Evolutionary conservation across 805 yeast genomes (phyloP), one percentile per base, ranked within the genome.

Genomic region (Wickerhamiella azyma): DNA sequence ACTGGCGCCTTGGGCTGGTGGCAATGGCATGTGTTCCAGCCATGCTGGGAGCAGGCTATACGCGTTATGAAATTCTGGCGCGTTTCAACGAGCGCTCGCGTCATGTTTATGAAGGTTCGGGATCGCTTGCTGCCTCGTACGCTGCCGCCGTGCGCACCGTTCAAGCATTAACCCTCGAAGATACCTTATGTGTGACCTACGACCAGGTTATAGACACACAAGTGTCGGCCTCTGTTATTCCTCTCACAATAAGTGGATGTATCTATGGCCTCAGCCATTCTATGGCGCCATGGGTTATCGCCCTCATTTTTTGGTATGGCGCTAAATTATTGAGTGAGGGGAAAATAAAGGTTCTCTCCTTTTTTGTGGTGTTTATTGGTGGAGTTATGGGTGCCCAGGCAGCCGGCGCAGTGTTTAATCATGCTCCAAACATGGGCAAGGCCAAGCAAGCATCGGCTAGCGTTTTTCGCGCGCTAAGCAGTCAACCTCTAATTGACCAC

Each of bases 241-340:
- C 63, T 1, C 50, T 55, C 9, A 11, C 52, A 13, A 48, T 54
- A 13, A 63, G 70, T 9, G 66, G 67, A 1, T 26, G 62, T 17
- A 49, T 65, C 33, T 67, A 56, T 42, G 69, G 65, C 9, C 50
- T 63, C 9, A 58, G 66, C 18, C 68, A 66, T 50, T 68, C 68
- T 7, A 48, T 61, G 32, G 55, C 66, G 3, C 67, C 67, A 8
- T 65, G 66, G 62, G 61, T 66, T 14, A 53, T 63, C 49, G 70
- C 66, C 2, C 57, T 67, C 7, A 64, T 64, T 9, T 67, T 67
- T 58, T 67, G 71, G 71, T 67, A 66, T 53, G 71, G 71, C 5
- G 52, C 67, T 7, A 60, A 64, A 6, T 55, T 63, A 35, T 42
- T 67, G 53, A 52, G 60, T 26, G 59, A 56, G 32, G 54, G 53